These are phyloP conservation scores for Apiospora koreana DNA, from an alignment of 2,329 filamentous ascomycete genomes.

Conservation along the genomic window DNA sequence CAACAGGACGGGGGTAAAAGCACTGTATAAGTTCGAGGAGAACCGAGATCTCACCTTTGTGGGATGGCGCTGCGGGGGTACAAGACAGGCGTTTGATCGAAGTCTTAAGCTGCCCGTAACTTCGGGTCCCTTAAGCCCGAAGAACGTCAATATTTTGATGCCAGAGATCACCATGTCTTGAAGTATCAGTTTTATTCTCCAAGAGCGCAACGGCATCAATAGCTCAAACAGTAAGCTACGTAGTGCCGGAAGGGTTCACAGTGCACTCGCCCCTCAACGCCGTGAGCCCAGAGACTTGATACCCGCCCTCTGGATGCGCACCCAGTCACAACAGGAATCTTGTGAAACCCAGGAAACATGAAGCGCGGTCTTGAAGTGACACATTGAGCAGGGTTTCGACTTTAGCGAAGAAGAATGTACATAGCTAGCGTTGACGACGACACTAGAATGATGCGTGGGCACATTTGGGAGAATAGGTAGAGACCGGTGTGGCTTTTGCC, in stretches of 20 bases:
- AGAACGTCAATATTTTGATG: neutral
- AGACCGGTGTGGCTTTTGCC: slow-evolving; percentile 1
- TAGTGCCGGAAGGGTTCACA: neutral
- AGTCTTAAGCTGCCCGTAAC: neutral
- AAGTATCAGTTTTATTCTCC: neutral
- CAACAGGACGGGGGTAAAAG: neutral
- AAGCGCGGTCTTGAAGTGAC: neutral
- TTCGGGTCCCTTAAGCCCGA: slow-evolving; percentile 1
- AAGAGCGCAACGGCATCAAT: neutral
- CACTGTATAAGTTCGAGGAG: neutral
- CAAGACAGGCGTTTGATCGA: neutral
- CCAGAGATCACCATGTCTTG: neutral
- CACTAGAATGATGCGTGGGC: neutral
- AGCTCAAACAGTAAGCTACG: neutral
- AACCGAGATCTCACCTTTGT: neutral
- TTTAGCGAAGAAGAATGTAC: neutral
- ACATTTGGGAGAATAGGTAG: neutral
- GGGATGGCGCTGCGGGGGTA: slow-evolving; percentile 6
- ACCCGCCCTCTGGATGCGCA: neutral
- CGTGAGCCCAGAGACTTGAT: neutral
- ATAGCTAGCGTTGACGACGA: slow-evolving; percentile 5
- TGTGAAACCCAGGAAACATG: neutral
- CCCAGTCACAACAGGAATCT: neutral
- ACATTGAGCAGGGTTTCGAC: neutral
- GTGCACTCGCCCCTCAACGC: neutral